Conservation (phyloP, 2,329 filamentous ascomycete genomes). For the Herpotrichia juniperi region DNA sequence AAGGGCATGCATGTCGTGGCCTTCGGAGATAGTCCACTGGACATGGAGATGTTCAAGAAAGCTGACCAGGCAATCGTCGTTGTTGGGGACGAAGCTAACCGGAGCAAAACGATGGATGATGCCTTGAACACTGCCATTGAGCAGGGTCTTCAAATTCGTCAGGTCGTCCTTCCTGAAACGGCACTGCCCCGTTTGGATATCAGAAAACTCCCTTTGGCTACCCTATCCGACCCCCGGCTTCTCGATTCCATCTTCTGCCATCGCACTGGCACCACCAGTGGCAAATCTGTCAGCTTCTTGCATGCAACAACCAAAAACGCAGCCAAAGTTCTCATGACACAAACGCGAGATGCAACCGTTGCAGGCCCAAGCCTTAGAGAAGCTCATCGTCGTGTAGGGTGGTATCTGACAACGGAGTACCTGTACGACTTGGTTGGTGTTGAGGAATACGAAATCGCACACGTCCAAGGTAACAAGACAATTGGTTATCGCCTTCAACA, state of each 20-base stretch:
- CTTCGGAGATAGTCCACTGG: slow-evolving; percentile 66
- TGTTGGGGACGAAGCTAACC: slow-evolving; percentile 53
- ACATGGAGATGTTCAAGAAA: slow-evolving; percentile 61
- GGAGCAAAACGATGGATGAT: slow-evolving; percentile 61
- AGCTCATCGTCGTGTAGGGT: slow-evolving; percentile 57
- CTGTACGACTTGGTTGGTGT: slow-evolving; percentile 57
- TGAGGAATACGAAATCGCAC: slow-evolving; percentile 55
- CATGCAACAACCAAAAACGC: slow-evolving; percentile 55
- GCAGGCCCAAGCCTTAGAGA: slow-evolving; percentile 55
- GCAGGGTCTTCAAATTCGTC: slow-evolving; percentile 49
- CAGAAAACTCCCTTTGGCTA: slow-evolving; percentile 50
- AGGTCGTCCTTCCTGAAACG: slow-evolving; percentile 54
- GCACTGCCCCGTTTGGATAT: slow-evolving; percentile 51
- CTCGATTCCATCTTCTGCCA: slow-evolving; percentile 25
- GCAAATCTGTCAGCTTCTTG: slow-evolving; percentile 39
- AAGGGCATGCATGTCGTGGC: slow-evolving; percentile 55
- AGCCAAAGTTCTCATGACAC: slow-evolving; percentile 59
- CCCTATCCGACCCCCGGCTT: slow-evolving; percentile 33
- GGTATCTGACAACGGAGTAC: slow-evolving; percentile 60
- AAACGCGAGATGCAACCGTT: slow-evolving; percentile 58
- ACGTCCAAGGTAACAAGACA: slow-evolving; percentile 58
- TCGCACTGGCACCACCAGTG: slow-evolving; percentile 18
- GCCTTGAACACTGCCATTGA: slow-evolving; percentile 53
- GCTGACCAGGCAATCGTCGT: slow-evolving; percentile 64
- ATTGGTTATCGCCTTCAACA: slow-evolving; percentile 54